Evolutionary conservation across 257 asterid species (phyloP).

Genomic region (Primulina tabacum): DNA sequence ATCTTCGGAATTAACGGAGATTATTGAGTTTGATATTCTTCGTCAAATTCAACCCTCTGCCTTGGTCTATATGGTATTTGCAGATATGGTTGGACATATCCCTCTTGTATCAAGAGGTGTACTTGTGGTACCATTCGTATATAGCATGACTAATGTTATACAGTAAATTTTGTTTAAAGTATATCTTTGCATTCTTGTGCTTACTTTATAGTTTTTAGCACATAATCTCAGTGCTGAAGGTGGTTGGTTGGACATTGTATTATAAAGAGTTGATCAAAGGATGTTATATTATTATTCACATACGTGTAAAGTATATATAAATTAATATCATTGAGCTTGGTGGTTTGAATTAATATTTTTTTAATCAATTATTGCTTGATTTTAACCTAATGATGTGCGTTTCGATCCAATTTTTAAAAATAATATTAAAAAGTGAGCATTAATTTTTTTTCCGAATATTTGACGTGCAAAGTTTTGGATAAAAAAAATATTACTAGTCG

Average conservation of each 20-base stretch:
- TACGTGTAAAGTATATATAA: too few species aligned
- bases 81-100: neutral
- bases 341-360: neutral
- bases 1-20: conserved; percentile 60
- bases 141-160: neutral
- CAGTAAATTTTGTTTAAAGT: neutral
- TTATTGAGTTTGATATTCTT: conserved; percentile 25
- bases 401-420: too few species aligned
- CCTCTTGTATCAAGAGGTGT: neutral
- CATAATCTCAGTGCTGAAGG: neutral
- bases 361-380: neutral
- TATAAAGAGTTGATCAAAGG: neutral
- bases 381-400: neutral
- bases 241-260: neutral
- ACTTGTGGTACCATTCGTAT: neutral
- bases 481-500: neutral
- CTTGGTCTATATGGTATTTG: neutral
- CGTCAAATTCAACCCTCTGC: neutral
- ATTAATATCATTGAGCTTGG: neutral
- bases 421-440: too few species aligned
- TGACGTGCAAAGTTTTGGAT: too few species aligned
- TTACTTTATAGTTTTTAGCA: neutral
- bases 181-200: neutral
- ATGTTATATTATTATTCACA: neutral
- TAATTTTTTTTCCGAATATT: too few species aligned